Base-by-base conservation (phyloP, 2,329 filamentous ascomycete species). In the Aspergillus brunneoviolaceus region DNA sequence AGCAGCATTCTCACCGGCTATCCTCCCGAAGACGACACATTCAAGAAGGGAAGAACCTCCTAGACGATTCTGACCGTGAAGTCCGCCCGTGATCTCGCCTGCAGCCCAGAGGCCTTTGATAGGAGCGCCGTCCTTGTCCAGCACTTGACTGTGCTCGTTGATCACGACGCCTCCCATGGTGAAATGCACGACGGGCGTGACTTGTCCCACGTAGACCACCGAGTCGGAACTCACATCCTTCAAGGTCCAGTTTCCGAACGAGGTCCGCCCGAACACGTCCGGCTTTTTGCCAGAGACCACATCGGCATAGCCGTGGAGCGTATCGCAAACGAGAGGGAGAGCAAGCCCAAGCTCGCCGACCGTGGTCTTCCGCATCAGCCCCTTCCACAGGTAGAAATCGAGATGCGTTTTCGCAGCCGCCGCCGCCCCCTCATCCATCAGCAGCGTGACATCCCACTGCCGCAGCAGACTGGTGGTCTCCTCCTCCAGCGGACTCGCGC, bases 131-230 rank as follows among this genome's bases (percentile, higher is more conserved):
- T 74, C 68, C 7, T 69, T 68, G 5, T 76, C 72, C 12, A 89
- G 66, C 0, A 88, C 81, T 62, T 83, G 80, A 1, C 80, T 79
- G 49, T 79, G 75, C 6, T 81, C 75, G 64, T 85, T 83, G 63
- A 88, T 85, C 2, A 82, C 76, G 0, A 82, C 85, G 0, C 86
- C 86, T 4, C 86, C 86, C 86, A 89, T 89, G 1, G 86, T 88
- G 65, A 88, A 89, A 67, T 89, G 86, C 2, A 85, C 79, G 0
- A 88, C 84, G 0, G 86, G 86, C 4, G 87, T 89, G 1, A 89
- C 84, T 1, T 71, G 79, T 0, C 86, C 87, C 0, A 87, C 71
- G 60, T 84, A 87, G 0, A 88, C 76, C 29, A 84, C 78, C 4
- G 83, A 78, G 0, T 87, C 82, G 0, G 78, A 72, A 39, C 77